phyloP scores from a whole-genome alignment of 768 basidiomycete genomes.

The Pleurotus cornucopiae region DNA sequence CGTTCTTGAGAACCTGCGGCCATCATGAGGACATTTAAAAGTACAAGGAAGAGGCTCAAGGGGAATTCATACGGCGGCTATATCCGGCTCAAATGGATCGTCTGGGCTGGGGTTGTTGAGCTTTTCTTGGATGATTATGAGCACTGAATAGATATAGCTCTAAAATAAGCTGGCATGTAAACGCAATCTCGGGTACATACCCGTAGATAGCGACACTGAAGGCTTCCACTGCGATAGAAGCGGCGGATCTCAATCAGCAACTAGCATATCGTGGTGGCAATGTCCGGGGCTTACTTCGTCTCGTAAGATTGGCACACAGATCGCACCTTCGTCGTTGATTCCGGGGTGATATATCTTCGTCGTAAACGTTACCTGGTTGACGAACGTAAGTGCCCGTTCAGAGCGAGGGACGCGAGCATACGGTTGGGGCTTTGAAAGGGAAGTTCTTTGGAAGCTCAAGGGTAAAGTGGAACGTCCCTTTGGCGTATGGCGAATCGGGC shows the following conservation, averaged over 20 bases:
- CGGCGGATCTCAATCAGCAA: background rate
- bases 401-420: conserved; percentile 25
- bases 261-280: background rate
- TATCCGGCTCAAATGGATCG: conserved; percentile 86
- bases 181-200: conserved; percentile 28
- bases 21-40: background rate
- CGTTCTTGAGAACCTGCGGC: conserved; percentile 67
- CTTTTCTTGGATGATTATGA: conserved; percentile 77
- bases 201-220: conserved; percentile 65
- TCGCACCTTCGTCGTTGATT: conserved; percentile 83
- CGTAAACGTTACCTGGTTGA: conserved; percentile 66
- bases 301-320: conserved; percentile 79
- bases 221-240: conserved; percentile 71
- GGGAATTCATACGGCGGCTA: conserved; percentile 61
- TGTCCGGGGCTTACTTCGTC: conserved; percentile 58
- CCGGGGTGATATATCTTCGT: conserved; percentile 91
- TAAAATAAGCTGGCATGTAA: no score
- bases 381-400: conserved; percentile 1
- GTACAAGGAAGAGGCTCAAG: conserved; percentile 4
- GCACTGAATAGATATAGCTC: conserved; percentile 39
- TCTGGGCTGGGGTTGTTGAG: conserved; percentile 85
- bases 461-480: conserved; percentile 74
- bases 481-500: conserved; percentile 80
- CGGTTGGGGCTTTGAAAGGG: conserved; percentile 84
- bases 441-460: conserved; percentile 74